Base-by-base conservation (phyloP, 2,329 filamentous ascomycete genomes). In the Fusarium torreyae region DNA sequence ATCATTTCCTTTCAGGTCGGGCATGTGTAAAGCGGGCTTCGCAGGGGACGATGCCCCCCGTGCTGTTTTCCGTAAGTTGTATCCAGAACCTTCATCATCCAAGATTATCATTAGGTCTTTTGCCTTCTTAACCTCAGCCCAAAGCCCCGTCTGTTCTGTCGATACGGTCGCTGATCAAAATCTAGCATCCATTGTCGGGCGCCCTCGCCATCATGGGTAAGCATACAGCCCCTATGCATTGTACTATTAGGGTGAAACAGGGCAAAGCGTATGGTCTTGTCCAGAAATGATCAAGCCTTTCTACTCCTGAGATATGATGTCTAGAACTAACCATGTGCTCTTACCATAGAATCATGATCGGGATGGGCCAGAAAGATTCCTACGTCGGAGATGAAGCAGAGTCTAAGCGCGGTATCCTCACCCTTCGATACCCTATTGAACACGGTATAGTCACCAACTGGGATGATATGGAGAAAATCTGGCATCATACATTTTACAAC, bases 21-120 rank as follows among this genome's bases (percentile, higher is more conserved):
- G 96, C 91, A 98, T 99, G 96, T 99, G 96, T 89, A 99, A 99
- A 90, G 96, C 96, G 92, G 96, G 96, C 94, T 99, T 99, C 88
- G 96, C 96, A 89, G 96, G 96, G 94, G 96, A 99, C 83, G 96
- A 99, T 92, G 96, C 96, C 87, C 96, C 96, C 84, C 92, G 96
- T 91, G 96, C 96, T 87, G 96, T 99, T 84, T 99, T 99, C 91
- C 96, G 95, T 98, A 92, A 97, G 95, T 79, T 80, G 73, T 76
- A 76, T 76, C 74, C 51, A 24, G 49, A 60, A 42, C 49, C 55
- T 54, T 39, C 49, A 66, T 62, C 55, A 68, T 63, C 59, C 68
- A 64, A 66, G 36, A 58, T 65, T 67, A 63, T 70, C 63, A 59
- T 64, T 48, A 44, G 51, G 51, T 55, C 44, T 15, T 33, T 38